Conservation (phyloP, 805 yeast species). For the Pichia nakasei region DNA sequence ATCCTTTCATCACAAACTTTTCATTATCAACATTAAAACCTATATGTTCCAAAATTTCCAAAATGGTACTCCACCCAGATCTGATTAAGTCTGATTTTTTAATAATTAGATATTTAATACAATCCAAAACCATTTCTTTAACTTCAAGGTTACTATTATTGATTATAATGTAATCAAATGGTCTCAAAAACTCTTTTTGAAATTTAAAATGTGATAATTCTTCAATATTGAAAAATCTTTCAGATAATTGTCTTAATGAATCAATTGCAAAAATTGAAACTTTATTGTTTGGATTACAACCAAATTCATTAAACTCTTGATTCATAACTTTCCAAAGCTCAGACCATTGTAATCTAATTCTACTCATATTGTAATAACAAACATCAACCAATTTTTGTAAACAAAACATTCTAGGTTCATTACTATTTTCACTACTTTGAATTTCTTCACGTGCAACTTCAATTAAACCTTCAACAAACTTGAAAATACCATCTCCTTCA, state of each 20-base stretch:
- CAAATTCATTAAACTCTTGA: slow-evolving; percentile 75
- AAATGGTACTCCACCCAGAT: slow-evolving; percentile 92
- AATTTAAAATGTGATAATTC: slow-evolving; percentile 93
- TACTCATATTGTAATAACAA: slow-evolving; percentile 93
- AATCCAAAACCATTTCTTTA: slow-evolving; percentile 83
- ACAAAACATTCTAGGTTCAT: slow-evolving; percentile 84
- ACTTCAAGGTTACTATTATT: slow-evolving; percentile 63
- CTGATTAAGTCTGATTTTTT: slow-evolving; percentile 65
- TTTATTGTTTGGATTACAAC: slow-evolving; percentile 65
- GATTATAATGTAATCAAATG: slow-evolving; percentile 71
- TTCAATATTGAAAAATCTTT: slow-evolving; percentile 87
- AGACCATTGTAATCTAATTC: slow-evolving; percentile 95
- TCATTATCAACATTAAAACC: slow-evolving; percentile 50
- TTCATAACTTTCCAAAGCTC: slow-evolving; percentile 94
- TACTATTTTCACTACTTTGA: slow-evolving; percentile 72
- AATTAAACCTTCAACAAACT: slow-evolving; percentile 79
- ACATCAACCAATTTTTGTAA: slow-evolving; percentile 94
- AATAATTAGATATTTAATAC: slow-evolving; percentile 75
- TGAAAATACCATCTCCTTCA: slow-evolving; percentile 76
- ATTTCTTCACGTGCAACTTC: slow-evolving; percentile 87
- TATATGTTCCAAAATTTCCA: slow-evolving; percentile 68
- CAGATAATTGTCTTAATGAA: slow-evolving; percentile 84
- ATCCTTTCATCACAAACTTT: slow-evolving; percentile 53
- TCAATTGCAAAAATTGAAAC: slow-evolving; percentile 89
- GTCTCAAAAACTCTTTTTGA: slow-evolving; percentile 87